Percentiles rank a stretch among this genome's conserved stretches.
Conservation (phyloP, 192 early-diverging fungal genomes). For the Entophlyctis helioformis region DNA sequence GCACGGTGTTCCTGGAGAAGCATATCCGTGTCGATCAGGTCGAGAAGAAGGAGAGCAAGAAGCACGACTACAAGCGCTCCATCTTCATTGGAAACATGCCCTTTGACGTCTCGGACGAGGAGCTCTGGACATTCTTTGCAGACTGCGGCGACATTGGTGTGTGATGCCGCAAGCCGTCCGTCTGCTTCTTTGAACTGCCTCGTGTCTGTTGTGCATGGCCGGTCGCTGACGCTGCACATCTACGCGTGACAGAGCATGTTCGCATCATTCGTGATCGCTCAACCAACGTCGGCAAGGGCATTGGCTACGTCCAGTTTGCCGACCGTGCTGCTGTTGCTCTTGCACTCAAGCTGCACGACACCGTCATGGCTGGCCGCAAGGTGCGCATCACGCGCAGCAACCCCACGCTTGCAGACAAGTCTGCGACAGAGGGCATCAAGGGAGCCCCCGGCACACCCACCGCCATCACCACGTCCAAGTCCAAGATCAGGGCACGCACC, state of each 20-base stretch:
- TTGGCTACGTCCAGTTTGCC: constrained; percentile 83
- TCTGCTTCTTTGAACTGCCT: constrained; percentile 60
- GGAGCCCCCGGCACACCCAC: no score
- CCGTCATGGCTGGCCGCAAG: constrained; percentile 50
- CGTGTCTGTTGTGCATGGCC: constrained; percentile 9
- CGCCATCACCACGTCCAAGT: no score
- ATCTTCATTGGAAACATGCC: constrained; percentile 45
- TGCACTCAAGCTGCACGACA: constrained; percentile 66
- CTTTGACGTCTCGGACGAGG: constrained; percentile 36
- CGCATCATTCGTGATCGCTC: constrained; percentile 67
- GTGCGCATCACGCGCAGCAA: constrained; percentile 35
- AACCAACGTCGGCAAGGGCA: constrained; percentile 86
- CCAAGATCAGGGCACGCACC: no score
- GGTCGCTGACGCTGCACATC: no score
- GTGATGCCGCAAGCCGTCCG: constrained; percentile 39
- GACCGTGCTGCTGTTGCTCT: constrained; percentile 61
- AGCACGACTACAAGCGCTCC: constrained; percentile 64
- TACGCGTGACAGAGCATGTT: constrained; percentile 52
- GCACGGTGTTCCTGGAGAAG: constrained; percentile 67
- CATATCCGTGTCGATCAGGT: constrained; percentile 75
- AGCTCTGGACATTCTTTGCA: constrained; percentile 26
- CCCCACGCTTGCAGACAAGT: no score
- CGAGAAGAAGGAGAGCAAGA: constrained; percentile 8
- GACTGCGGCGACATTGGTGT: constrained; percentile 38
- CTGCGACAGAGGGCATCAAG: no score